Conservation (phyloP, 371 early-diverging fungal genomes). For the Funneliformis caledonium region DNA sequence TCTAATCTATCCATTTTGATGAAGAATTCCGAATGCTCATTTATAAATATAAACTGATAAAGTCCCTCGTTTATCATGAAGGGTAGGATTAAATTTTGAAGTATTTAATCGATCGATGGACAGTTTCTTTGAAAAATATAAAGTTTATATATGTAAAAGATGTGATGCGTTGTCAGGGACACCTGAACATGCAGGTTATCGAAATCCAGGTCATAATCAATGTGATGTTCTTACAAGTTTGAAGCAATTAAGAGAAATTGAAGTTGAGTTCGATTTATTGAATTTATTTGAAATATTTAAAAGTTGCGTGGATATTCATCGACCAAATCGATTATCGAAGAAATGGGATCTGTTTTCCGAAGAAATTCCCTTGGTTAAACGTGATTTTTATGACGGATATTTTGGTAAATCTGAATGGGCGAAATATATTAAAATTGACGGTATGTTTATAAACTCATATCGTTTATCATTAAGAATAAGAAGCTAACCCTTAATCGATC, state of each 20-base stretch:
- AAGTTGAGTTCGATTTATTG: conserved; percentile 8
- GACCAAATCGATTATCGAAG: neutral
- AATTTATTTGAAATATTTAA: conserved; percentile 22
- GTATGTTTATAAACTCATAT: neutral
- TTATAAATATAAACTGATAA: too few relatives aligned
- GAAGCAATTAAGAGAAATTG: conserved; percentile 7
- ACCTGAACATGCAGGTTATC: conserved; percentile 22
- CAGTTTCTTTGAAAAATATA: conserved; percentile 10
- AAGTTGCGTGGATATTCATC: conserved; percentile 2
- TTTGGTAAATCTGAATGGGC: conserved; percentile 17
- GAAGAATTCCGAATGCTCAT: too few relatives aligned
- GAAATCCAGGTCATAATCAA: neutral
- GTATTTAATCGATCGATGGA: neutral
- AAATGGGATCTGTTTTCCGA: conserved; percentile 6
- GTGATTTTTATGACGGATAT: neutral
- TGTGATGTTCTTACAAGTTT: neutral
- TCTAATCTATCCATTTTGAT: too few relatives aligned
- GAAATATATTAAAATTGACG: conserved; percentile 23
- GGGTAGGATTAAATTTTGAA: conserved; percentile 4
- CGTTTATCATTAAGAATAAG: too few relatives aligned
- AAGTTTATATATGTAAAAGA: conserved; percentile 3
- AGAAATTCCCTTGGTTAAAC: neutral
- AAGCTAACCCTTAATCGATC: neutral
- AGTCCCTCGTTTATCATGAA: neutral
- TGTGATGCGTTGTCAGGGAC: neutral